Conservation (phyloP, 345 rosid species). For the Euclidium syriacum region DNA sequence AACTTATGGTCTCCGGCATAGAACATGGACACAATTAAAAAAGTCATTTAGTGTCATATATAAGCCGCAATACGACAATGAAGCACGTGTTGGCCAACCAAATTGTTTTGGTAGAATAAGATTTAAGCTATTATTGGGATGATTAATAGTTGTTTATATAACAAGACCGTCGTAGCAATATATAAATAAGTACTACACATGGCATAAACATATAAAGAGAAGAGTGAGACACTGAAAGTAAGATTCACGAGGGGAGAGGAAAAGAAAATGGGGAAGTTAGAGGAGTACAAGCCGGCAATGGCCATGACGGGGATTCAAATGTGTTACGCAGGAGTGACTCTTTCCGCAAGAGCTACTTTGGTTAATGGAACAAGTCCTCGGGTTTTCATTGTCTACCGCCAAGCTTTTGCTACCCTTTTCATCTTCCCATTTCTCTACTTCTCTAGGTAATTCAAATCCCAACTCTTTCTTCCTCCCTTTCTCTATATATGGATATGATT, state of each 20-base stretch:
- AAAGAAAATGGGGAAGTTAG: conserved; percentile 25
- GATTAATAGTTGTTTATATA: conserved; percentile 4
- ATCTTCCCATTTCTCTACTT: conserved; percentile 34
- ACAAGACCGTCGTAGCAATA: background rate
- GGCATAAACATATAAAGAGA: background rate
- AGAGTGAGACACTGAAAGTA: background rate
- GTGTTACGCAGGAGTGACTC: conserved; percentile 34
- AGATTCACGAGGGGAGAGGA: background rate
- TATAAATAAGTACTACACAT: background rate
- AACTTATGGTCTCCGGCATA: no score
- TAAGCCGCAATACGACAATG: conserved; percentile 5
- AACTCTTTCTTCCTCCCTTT: background rate
- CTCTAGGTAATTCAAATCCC: conserved; percentile 18
- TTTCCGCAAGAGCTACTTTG: conserved; percentile 31
- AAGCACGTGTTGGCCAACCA: background rate
- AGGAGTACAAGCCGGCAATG: conserved; percentile 33
- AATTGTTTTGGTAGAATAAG: background rate
- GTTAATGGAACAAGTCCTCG: conserved; percentile 37
- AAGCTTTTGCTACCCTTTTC: conserved; percentile 39
- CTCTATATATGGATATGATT: background rate
- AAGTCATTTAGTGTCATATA: no score
- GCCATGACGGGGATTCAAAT: conserved; percentile 31
- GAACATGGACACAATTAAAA: no score
- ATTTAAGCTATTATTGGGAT: background rate
- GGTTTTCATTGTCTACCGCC: conserved; percentile 38